phyloP scores from a whole-genome alignment of 73 alveolate species.

The Tetrahymena thermophila region DNA sequence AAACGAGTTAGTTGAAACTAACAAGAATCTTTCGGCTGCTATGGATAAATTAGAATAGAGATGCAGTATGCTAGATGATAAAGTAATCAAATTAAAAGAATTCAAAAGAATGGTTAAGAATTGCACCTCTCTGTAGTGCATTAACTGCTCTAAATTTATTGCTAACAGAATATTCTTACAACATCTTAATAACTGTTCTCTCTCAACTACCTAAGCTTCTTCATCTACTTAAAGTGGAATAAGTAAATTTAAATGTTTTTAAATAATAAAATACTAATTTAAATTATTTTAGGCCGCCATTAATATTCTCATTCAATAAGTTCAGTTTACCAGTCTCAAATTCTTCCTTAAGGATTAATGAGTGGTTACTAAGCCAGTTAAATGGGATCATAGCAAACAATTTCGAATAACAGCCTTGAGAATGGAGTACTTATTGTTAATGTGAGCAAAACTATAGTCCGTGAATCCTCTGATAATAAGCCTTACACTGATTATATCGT shows the following conservation, averaged over 20 bases:
- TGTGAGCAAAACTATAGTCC: slow-evolving; percentile 21
- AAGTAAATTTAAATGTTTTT: neutral
- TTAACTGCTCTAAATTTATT: slow-evolving; percentile 35
- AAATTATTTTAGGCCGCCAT: neutral
- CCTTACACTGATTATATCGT: slow-evolving; percentile 81
- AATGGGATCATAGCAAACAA: neutral
- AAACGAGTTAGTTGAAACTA: slow-evolving; percentile 42
- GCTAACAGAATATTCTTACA: slow-evolving; percentile 16
- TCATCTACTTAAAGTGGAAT: neutral
- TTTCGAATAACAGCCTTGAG: neutral
- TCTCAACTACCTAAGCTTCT: neutral
- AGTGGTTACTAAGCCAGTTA: neutral
- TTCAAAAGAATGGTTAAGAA: slow-evolving; percentile 42
- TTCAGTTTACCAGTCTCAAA: neutral
- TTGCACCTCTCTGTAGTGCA: slow-evolving; percentile 33
- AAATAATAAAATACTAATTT: neutral
- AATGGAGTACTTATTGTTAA: slow-evolving; percentile 5
- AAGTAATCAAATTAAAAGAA: slow-evolving; percentile 34
- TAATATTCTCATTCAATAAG: neutral
- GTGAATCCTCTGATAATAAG: slow-evolving; percentile 46
- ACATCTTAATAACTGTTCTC: slow-evolving; percentile 15
- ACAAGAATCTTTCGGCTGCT: slow-evolving; percentile 45
- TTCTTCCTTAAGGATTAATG: neutral
- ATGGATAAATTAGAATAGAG: slow-evolving; percentile 51
- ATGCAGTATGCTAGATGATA: slow-evolving; percentile 45